Percentiles rank a stretch among this genome's conserved stretches.
phyloP scores from a whole-genome alignment of 2,329 filamentous ascomycete species.

The Neopestalotiopsis sp. region DNA sequence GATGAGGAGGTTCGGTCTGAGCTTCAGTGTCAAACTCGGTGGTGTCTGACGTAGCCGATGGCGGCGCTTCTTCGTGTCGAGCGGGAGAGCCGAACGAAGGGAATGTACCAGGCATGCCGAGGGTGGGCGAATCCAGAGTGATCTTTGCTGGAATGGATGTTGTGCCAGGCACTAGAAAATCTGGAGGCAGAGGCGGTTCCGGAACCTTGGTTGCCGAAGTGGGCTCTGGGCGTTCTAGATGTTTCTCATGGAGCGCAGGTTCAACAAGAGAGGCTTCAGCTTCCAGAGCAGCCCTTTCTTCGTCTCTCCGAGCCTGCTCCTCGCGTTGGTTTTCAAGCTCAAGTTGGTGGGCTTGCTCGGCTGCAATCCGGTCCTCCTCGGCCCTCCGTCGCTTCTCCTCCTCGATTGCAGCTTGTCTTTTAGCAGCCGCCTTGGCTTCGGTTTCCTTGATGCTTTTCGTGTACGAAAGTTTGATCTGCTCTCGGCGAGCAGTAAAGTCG shows the following conservation, averaged over 20 bases:
- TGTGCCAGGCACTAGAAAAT: background rate
- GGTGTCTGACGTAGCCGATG: slow-evolving; percentile 64
- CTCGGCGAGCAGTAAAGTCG: slow-evolving; percentile 82
- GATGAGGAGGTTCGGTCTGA: slow-evolving; percentile 61
- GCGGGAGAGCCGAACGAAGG: slow-evolving; percentile 46
- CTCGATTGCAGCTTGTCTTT: slow-evolving; percentile 57
- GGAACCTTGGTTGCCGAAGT: background rate
- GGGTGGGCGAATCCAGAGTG: slow-evolving; percentile 63
- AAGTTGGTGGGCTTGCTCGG: slow-evolving; percentile 27
- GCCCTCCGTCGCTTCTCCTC: slow-evolving; percentile 58
- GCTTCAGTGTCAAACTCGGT: slow-evolving; percentile 79
- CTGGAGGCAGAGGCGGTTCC: slow-evolving; percentile 42
- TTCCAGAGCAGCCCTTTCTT: background rate
- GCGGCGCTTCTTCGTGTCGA: slow-evolving; percentile 54
- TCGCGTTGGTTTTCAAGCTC: slow-evolving; percentile 27
- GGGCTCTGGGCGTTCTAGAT: background rate
- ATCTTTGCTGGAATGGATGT: background rate
- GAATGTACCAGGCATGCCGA: slow-evolving; percentile 71
- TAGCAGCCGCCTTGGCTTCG: slow-evolving; percentile 60
- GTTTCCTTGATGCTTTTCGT: slow-evolving; percentile 81
- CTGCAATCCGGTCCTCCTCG: slow-evolving; percentile 29
- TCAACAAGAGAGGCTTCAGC: background rate
- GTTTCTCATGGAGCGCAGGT: background rate
- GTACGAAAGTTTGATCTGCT: slow-evolving; percentile 84
- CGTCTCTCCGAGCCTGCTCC: background rate